phyloP scores from a whole-genome alignment of 371 early-diverging fungal genomes.

The Dichotomocladium elegans region DNA sequence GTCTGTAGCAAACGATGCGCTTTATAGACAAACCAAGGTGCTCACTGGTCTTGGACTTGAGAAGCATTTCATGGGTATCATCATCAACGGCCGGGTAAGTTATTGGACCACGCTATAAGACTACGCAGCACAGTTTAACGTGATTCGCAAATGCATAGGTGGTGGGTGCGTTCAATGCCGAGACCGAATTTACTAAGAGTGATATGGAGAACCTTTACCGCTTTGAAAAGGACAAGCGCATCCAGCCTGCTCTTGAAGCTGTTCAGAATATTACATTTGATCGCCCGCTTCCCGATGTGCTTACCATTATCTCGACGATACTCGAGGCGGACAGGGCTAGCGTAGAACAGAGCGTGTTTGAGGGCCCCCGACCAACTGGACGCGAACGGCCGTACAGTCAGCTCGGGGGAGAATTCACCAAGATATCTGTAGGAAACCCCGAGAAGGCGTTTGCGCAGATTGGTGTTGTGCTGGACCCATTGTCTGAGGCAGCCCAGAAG shows the following conservation, averaged over 20 bases:
- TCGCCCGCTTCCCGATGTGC: conserved; percentile 12
- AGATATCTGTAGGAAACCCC: conserved; percentile 30
- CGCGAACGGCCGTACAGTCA: conserved; percentile 26
- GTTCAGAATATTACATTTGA: neutral
- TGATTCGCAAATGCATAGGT: too few relatives aligned
- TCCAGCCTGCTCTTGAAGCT: conserved; percentile 24
- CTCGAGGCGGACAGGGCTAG: conserved; percentile 26
- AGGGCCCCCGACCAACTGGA: conserved; percentile 3
- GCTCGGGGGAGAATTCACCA: conserved; percentile 12
- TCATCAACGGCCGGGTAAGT: conserved; percentile 41
- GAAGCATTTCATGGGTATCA: conserved; percentile 17
- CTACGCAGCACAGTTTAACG: neutral
- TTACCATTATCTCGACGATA: conserved; percentile 18
- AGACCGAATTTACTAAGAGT: conserved; percentile 31
- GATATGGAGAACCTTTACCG: conserved; percentile 48
- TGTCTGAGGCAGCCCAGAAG: conserved; percentile 74
- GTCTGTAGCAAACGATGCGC: conserved; percentile 12
- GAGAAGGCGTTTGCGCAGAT: conserved; percentile 53
- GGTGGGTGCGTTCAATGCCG: conserved; percentile 45
- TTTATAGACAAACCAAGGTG: conserved; percentile 8
- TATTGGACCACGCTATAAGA: too few relatives aligned
- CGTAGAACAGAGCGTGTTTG: conserved; percentile 8
- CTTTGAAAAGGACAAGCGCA: conserved; percentile 44
- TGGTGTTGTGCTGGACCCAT: conserved; percentile 71
- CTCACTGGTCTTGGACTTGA: conserved; percentile 20